These are phyloP conservation scores for Aspergillus bridgeri DNA, from an alignment of 495 filamentous ascomycete species.

Conservation along the genomic window DNA sequence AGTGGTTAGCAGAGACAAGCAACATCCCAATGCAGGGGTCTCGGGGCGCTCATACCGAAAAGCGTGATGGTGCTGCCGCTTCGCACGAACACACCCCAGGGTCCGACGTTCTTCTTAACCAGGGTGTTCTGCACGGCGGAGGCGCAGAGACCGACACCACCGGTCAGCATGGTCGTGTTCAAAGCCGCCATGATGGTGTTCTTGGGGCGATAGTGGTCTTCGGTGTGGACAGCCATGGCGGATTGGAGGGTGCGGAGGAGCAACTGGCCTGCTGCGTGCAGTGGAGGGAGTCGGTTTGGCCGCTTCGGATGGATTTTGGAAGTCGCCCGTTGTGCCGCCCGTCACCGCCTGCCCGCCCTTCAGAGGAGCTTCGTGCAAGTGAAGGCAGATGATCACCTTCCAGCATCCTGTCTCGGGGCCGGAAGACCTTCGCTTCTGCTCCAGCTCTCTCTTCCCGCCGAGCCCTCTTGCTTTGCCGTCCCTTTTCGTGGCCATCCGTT, in stretches of 20 bases:
- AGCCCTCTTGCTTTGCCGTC: too few relatives aligned
- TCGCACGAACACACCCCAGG: constrained; percentile 71
- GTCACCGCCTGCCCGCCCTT: constrained; percentile 26
- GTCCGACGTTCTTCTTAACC: constrained; percentile 70
- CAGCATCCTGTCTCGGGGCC: constrained; percentile 4
- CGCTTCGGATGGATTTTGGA: constrained; percentile 33
- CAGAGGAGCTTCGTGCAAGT: constrained; percentile 13
- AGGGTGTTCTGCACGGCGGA: constrained; percentile 85
- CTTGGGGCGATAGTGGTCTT: constrained; percentile 67
- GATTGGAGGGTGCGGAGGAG: constrained; percentile 19
- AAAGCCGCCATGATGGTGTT: constrained; percentile 71
- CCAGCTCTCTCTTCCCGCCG: neutral
- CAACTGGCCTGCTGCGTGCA: constrained; percentile 20
- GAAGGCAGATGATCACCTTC: constrained; percentile 5
- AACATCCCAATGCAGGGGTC: neutral
- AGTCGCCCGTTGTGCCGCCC: constrained; percentile 29
- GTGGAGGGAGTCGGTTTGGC: constrained; percentile 15
- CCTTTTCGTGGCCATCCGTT: neutral
- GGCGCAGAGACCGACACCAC: constrained; percentile 63
- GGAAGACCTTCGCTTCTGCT: neutral
- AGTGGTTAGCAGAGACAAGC: constrained; percentile 19
- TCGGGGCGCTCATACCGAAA: constrained; percentile 51
- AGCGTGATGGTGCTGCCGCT: constrained; percentile 62
- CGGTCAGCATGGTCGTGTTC: constrained; percentile 60
- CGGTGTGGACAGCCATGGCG: constrained; percentile 46